Evolutionary conservation across 257 asterid species (phyloP).

Genomic region (Misopates orontium): DNA sequence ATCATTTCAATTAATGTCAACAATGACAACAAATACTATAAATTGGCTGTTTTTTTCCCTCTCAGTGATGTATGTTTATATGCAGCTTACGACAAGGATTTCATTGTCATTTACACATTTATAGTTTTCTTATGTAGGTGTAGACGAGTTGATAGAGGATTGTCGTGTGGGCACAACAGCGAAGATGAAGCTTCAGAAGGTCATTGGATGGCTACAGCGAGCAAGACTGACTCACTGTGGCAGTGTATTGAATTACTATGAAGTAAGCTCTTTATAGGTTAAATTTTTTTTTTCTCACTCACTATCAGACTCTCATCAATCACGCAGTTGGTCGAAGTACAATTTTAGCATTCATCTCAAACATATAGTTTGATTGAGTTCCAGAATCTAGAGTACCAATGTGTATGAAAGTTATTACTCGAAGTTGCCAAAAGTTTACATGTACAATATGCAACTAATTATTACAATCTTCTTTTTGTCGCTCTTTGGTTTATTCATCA

Average conservation of each 20-base stretch:
- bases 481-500: not conserved
- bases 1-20: not conserved
- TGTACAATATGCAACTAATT: not conserved
- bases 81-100: not conserved
- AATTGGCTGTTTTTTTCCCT: not conserved
- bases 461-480: not conserved
- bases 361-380: not conserved
- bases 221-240: constrained; percentile 49
- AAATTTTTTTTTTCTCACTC: not conserved
- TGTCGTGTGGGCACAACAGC: constrained; percentile 45
- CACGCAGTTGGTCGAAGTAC: not conserved
- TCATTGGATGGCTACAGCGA: constrained; percentile 59
- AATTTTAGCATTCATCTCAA: too few species aligned
- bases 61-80: not conserved
- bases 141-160: constrained; percentile 38
- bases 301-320: too few species aligned
- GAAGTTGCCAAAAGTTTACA: not conserved
- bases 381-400: not conserved
- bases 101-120: not conserved
- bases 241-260: constrained; percentile 43
- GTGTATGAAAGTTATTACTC: not conserved
- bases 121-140: constrained; percentile 35
- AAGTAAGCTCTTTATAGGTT: constrained; percentile 35
- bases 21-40: not conserved
- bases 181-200: constrained; percentile 57